Conservation (phyloP, 306 rosid species). For the Pueraria montana region DNA sequence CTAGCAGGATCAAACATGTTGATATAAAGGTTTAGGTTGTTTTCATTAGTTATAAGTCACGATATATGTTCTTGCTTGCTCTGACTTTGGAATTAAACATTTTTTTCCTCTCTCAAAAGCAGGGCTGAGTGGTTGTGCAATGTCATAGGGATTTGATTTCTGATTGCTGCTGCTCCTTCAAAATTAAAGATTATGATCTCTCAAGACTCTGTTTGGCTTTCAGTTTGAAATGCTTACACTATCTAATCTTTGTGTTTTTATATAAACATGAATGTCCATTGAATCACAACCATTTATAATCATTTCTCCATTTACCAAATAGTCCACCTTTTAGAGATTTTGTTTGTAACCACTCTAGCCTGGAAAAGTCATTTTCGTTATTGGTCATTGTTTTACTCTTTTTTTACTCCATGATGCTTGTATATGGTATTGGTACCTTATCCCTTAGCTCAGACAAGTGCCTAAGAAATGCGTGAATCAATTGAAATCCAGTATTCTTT, state of each 20-base stretch:
- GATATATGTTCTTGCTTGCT: neutral
- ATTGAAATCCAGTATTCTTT: constrained; percentile 23
- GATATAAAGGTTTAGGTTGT: neutral
- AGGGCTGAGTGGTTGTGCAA: constrained; percentile 37
- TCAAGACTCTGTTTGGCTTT: constrained; percentile 1
- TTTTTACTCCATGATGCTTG: too few species aligned
- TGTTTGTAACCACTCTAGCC: too few species aligned
- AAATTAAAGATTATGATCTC: constrained; percentile 14
- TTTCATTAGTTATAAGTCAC: neutral
- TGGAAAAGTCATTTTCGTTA: too few species aligned
- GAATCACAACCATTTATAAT: constrained; percentile 8
- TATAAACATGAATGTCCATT: neutral
- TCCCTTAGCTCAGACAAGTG: neutral
- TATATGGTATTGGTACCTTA: neutral
- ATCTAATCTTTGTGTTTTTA: neutral
- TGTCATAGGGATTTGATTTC: constrained; percentile 16
- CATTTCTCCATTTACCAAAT: neutral
- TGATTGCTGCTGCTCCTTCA: constrained; percentile 16
- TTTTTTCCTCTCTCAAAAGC: neutral
- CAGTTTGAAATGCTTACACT: neutral
- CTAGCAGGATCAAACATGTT: neutral
- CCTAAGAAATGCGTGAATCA: constrained; percentile 8
- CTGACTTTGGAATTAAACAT: neutral
- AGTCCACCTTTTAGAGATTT: neutral
- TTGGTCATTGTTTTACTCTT: too few species aligned